These are phyloP conservation scores for Aspergillus cristatus DNA, from an alignment of 495 filamentous ascomycete genomes.

Conservation along the genomic window DNA sequence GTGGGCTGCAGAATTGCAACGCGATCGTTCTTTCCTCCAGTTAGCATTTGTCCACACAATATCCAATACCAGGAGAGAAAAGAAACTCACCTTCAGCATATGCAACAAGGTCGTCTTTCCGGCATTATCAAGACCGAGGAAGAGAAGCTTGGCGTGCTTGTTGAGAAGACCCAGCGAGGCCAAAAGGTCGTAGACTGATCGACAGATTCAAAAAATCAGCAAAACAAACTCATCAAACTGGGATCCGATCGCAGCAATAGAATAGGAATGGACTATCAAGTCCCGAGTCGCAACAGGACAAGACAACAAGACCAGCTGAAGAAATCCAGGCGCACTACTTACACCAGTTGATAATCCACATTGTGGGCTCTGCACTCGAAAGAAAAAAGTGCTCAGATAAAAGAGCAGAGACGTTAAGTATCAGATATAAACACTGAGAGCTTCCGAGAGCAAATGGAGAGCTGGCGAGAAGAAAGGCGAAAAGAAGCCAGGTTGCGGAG, in stretches of 20 bases:
- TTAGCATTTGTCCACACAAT: conserved; percentile 11
- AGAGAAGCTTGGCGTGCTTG: conserved; percentile 93
- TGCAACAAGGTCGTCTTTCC: conserved; percentile 92
- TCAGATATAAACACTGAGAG: too few relatives aligned
- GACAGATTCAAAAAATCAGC: too few relatives aligned
- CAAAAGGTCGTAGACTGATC: conserved; percentile 82
- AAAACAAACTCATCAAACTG: conserved; percentile 7
- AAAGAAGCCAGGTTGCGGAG: conserved; percentile 28
- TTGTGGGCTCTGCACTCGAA: conserved; percentile 36
- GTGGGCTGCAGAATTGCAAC: conserved; percentile 89
- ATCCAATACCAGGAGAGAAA: too few relatives aligned
- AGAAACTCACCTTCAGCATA: conserved; percentile 73
- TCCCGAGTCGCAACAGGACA: too few relatives aligned
- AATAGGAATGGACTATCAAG: too few relatives aligned
- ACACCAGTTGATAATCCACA: conserved; percentile 99
- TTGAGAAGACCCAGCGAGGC: conserved; percentile 84
- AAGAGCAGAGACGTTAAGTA: too few relatives aligned
- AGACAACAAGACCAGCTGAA: background rate
- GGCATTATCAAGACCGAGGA: conserved; percentile 93
- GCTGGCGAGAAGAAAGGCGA: too few relatives aligned
- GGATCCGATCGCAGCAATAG: too few relatives aligned
- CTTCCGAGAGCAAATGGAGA: too few relatives aligned
- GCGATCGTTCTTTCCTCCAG: conserved; percentile 68
- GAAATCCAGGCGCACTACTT: conserved; percentile 37
- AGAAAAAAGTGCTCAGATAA: too few relatives aligned